Evolutionary conservation across 1,139 yeast genomes (phyloP).

Genomic region (Pichia sp.): DNA sequence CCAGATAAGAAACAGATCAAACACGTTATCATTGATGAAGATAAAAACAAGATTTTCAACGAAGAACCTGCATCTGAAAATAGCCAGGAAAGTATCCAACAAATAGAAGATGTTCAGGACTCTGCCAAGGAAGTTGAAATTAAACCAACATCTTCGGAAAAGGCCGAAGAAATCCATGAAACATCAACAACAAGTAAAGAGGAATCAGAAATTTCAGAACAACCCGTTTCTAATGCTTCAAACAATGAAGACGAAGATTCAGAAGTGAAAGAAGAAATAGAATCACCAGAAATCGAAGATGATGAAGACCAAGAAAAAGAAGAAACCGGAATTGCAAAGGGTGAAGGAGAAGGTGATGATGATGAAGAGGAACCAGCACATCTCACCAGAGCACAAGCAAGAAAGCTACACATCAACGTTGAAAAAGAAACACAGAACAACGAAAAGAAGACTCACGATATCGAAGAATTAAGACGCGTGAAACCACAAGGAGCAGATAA

Average conservation of each 20-base stretch:
- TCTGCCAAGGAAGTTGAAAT: too few relatives aligned
- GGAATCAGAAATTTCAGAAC: too few relatives aligned
- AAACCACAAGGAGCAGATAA: background rate
- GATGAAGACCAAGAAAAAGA: conserved; percentile 5
- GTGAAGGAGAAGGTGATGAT: too few relatives aligned
- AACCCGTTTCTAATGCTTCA: too few relatives aligned
- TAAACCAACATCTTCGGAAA: too few relatives aligned
- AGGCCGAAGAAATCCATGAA: too few relatives aligned
- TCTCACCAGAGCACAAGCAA: conserved; percentile 18
- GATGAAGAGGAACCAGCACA: conserved; percentile 19
- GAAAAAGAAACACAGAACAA: conserved; percentile 14
- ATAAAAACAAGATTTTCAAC: conserved; percentile 12
- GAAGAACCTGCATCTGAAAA: background rate
- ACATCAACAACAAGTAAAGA: too few relatives aligned
- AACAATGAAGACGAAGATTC: too few relatives aligned
- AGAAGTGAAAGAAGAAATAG: conserved; percentile 5
- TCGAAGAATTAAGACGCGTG: conserved; percentile 8
- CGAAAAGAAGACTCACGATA: conserved; percentile 8
- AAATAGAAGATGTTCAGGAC: background rate
- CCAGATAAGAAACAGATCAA: conserved; percentile 10
- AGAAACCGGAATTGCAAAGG: too few relatives aligned
- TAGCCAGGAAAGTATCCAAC: background rate
- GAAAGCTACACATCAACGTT: conserved; percentile 12
- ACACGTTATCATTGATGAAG: conserved; percentile 20
- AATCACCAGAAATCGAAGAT: background rate